Conservation (phyloP, 208 protist species). For the Acanthamoeba lenticulata region DNA sequence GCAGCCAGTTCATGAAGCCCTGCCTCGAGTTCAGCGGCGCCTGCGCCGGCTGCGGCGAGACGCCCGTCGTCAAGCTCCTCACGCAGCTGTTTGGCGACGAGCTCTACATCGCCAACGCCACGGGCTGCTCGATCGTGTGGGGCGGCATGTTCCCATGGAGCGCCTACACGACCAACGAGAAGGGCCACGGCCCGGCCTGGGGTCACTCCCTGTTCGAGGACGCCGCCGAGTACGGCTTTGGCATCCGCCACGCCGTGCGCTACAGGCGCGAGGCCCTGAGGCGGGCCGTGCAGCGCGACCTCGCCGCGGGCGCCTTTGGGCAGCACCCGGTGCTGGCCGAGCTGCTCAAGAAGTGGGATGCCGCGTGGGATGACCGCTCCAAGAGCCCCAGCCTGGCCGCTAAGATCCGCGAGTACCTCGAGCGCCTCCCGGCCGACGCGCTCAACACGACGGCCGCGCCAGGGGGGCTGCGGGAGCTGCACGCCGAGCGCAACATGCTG, state of each 20-base stretch:
- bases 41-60: conserved; percentile 89
- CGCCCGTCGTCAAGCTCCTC: conserved; percentile 86
- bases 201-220: conserved; percentile 88
- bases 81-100: conserved; percentile 89
- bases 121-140: conserved; percentile 88
- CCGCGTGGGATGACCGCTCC: conserved; percentile 8
- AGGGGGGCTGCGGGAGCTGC: conserved; percentile 25
- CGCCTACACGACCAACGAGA: conserved; percentile 83
- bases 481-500: conserved; percentile 70
- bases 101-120: conserved; percentile 88
- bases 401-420: neutral
- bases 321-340: conserved; percentile 5
- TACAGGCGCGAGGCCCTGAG: conserved; percentile 68
- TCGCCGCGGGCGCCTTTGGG: neutral
- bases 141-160: conserved; percentile 73
- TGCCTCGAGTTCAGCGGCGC: conserved; percentile 88
- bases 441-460: neutral
- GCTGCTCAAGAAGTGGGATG: neutral
- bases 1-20: conserved; percentile 85
- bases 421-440: neutral
- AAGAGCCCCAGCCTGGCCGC: neutral
- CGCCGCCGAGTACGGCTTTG: conserved; percentile 87
- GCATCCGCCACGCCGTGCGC: conserved; percentile 78
- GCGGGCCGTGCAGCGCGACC: conserved; percentile 13
- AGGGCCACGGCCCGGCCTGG: conserved; percentile 87